Evolutionary conservation across 768 basidiomycete species (phyloP).

Genomic region (Naganishia friedmannii): DNA sequence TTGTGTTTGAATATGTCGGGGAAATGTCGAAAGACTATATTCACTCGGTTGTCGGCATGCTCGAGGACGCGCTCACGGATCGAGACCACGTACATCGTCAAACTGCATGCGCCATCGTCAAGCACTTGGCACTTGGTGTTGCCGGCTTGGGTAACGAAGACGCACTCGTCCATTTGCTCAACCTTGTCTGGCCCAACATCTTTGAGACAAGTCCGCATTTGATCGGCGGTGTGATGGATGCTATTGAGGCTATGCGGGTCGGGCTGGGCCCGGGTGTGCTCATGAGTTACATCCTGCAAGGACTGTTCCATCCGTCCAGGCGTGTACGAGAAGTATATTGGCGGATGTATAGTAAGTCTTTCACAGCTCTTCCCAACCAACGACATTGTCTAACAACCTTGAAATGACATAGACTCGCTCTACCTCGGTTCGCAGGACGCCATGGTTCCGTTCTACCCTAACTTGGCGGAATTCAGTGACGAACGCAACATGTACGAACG

Average conservation of each 20-base stretch:
- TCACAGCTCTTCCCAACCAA: neutral
- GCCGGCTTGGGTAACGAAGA: conserved; percentile 97
- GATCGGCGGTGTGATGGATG: conserved; percentile 96
- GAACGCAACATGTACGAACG: conserved; percentile 84
- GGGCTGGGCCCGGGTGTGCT: conserved; percentile 90
- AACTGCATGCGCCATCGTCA: conserved; percentile 96
- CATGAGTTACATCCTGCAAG: conserved; percentile 87
- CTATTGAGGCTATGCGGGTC: conserved; percentile 94
- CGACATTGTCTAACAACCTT: conserved; percentile 31
- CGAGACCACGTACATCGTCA: conserved; percentile 97
- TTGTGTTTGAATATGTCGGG: conserved; percentile 99
- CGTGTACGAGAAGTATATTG: conserved; percentile 98
- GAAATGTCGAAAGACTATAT: conserved; percentile 91
- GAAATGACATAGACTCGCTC: conserved; percentile 52
- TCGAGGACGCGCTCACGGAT: conserved; percentile 96
- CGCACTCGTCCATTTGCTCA: conserved; percentile 95
- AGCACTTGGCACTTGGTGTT: conserved; percentile 93
- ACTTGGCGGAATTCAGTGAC: conserved; percentile 83
- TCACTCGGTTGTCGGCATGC: conserved; percentile 94
- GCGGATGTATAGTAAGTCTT: conserved; percentile 81
- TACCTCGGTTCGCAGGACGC: conserved; percentile 88
- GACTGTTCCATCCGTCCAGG: conserved; percentile 92
- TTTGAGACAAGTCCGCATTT: conserved; percentile 98
- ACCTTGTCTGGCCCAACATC: conserved; percentile 98
- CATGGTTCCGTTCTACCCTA: conserved; percentile 92